Conservation (phyloP, 441 rosid genomes). For the Arabidopsis lyrata region DNA sequence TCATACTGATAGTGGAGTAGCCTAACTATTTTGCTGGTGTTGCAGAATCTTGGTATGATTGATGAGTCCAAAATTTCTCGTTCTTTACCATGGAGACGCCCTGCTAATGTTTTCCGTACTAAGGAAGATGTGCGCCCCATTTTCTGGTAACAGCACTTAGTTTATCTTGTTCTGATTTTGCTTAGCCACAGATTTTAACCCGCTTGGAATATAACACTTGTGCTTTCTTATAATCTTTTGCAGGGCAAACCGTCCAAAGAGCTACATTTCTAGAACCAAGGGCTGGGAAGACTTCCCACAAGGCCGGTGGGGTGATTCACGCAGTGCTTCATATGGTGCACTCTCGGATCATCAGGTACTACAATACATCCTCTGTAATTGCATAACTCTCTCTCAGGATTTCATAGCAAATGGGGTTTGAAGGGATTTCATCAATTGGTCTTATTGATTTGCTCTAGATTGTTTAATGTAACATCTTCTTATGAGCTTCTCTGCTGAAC, state of each 20-base stretch:
- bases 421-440: neutral
- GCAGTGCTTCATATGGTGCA: conserved; percentile 89
- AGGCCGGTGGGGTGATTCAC: conserved; percentile 93
- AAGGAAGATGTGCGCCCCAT: conserved; percentile 61
- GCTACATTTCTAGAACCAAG: conserved; percentile 86
- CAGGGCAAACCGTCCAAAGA: conserved; percentile 99
- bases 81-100: conserved; percentile 90
- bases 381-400: neutral
- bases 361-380: conserved; percentile 6
- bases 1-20: conserved; percentile 18
- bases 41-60: conserved; percentile 91
- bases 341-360: conserved; percentile 87
- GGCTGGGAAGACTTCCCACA: conserved; percentile 95
- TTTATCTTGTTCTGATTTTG: too few relatives aligned
- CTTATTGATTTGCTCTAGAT: conserved; percentile 4
- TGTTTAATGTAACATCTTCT: neutral
- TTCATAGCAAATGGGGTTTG: neutral
- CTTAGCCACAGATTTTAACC: conserved; percentile 17
- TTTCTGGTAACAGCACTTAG: too few relatives aligned
- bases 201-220: conserved; percentile 4
- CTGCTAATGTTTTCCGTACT: conserved; percentile 84
- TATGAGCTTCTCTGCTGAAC: conserved; percentile 2
- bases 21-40: conserved; percentile 38
- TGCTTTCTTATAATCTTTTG: conserved; percentile 35
- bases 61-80: conserved; percentile 86